Base-by-base conservation (phyloP, 2,329 filamentous ascomycete genomes). In the Botryotinia narcissicola region DNA sequence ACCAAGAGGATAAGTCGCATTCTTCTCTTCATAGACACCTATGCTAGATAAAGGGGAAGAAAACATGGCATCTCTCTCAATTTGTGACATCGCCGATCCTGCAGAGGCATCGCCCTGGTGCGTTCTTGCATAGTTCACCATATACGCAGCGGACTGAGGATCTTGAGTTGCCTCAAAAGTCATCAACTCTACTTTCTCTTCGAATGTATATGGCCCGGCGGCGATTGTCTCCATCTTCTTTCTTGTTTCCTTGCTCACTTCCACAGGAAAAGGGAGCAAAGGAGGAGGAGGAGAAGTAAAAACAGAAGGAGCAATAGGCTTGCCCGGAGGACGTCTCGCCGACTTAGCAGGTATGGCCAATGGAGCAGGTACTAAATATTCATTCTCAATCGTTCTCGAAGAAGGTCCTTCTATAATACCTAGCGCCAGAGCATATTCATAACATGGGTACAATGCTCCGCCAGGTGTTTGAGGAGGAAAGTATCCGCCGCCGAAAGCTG, bases 1-100 rank as follows among this genome's bases (percentile, higher is more conserved):
- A n/a, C 69, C 69, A 25, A 71, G 44, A 54, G 69, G 69, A 66
- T 42, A 71, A n/a, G n/a, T 66, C 44, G 46, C 10, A 46, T 48
- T 29, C 32, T 37, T 35, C 63, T n/a, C 20, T 6, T 37, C 42
- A 8, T 20, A 29, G 10, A 44, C 12, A 12, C 40, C 54, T 4
- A 5, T 16, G 4, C 7, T 20, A 7, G 18, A 40, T 25, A 25
- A 4, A 40, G 64, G 18, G 5, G 16, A 25, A 20, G n/a, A 16
- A 57, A n/a, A 57, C 0, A 9, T 22, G 32, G 66, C 14, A 6
- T 10, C 25, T 12, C 7, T 22, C 29, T n/a, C 12, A 29, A 2
- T 1, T 48, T 54, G 35, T 29, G 35, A 35, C 35, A 25, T 22
- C 20, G 3, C 22, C 8, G 25, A 25, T 54, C 29, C 29, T 40